These are phyloP conservation scores for Anacardium occidentale DNA, from an alignment of 345 rosid genomes.

Conservation along the genomic window DNA sequence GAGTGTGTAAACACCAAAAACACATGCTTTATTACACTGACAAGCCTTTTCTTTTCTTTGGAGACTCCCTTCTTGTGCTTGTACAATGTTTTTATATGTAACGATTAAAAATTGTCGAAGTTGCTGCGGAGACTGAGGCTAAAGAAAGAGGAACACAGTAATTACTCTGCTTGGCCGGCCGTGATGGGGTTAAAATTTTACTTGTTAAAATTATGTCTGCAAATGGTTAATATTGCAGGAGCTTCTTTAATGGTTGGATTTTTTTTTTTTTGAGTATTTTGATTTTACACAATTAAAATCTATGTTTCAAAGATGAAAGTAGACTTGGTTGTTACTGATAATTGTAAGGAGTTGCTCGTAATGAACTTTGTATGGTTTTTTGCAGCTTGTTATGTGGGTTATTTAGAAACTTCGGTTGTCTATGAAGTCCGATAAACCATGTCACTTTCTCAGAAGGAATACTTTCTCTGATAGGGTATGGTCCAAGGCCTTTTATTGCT, in stretches of 20 bases:
- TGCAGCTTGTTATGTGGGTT: slow-evolving; percentile 44
- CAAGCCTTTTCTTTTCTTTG: neutral
- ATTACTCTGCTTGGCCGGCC: neutral
- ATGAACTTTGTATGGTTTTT: slow-evolving; percentile 7
- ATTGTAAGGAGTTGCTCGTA: slow-evolving; percentile 6
- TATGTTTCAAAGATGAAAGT: neutral
- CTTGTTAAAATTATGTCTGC: neutral
- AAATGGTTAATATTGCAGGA: neutral
- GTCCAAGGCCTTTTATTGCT: neutral
- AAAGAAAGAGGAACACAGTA: neutral
- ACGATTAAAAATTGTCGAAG: neutral
- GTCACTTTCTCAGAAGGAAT: slow-evolving; percentile 61
- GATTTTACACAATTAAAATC: neutral
- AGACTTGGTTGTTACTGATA: neutral
- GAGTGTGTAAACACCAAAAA: slow-evolving; percentile 4
- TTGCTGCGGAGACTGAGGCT: neutral
- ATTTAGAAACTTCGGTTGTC: slow-evolving; percentile 39
- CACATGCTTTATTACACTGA: slow-evolving; percentile 12
- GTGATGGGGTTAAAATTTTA: neutral
- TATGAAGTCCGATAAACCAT: slow-evolving; percentile 72
- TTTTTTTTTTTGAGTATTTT: neutral
- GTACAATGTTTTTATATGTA: neutral
- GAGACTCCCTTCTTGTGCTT: neutral
- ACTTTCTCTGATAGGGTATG: slow-evolving; percentile 68
- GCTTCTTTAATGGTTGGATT: neutral